Evolutionary conservation across 2,329 filamentous ascomycete species (phyloP).

Genomic region (Talaromyces albobiverticillius): DNA sequence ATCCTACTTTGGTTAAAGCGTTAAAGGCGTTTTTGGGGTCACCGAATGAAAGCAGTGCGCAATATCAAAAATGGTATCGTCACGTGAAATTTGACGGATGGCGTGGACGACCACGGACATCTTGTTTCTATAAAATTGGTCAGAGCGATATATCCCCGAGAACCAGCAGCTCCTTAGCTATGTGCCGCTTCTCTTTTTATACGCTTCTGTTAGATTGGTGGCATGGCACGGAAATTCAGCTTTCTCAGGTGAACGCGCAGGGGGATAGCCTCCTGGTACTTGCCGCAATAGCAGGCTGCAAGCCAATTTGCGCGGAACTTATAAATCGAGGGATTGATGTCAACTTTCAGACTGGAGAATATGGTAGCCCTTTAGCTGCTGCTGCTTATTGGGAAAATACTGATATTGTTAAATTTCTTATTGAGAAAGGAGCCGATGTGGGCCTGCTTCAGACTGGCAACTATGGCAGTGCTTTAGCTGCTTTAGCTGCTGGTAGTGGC

Average conservation of each 20-base stretch:
- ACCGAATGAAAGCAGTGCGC: background rate
- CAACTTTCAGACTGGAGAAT: background rate
- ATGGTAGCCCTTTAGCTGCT: conserved; percentile 3
- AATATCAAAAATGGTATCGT: conserved; percentile 1
- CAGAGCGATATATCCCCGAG: background rate
- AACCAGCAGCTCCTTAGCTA: background rate
- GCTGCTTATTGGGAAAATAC: background rate
- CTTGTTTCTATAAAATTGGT: background rate
- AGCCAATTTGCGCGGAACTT: background rate
- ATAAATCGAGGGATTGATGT: background rate
- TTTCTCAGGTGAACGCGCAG: background rate
- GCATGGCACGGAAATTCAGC: background rate
- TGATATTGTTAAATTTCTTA: background rate
- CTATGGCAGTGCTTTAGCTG: background rate
- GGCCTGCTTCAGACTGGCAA: background rate
- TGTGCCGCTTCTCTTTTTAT: conserved; percentile 5
- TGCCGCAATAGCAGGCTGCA: background rate
- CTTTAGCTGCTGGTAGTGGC: background rate
- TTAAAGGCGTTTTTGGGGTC: background rate
- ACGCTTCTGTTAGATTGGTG: background rate
- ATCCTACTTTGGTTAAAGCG: background rate
- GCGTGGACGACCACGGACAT: background rate
- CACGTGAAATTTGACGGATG: background rate
- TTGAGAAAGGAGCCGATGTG: background rate
- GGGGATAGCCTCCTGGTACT: background rate